These are phyloP conservation scores for Puccinia triticina DNA, from an alignment of 1,284 basidiomycete species.

Conservation along the genomic window DNA sequence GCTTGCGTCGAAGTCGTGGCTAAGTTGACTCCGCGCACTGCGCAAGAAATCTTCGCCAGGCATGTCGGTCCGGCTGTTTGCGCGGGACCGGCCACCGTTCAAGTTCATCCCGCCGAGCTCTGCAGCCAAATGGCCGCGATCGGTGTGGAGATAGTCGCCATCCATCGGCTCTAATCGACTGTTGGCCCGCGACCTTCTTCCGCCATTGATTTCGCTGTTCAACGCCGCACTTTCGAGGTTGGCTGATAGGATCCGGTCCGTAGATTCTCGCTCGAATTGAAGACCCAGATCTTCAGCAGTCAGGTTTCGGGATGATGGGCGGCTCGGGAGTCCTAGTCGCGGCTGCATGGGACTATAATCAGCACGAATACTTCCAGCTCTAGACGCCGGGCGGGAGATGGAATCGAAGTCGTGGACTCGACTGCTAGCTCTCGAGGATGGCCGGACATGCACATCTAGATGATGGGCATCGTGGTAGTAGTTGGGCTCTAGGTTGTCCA, in stretches of 20 bases:
- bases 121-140: background rate
- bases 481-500: constrained; percentile 34
- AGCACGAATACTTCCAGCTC: constrained; percentile 34
- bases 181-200: constrained; percentile 36
- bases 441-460: background rate
- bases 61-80: constrained; percentile 25
- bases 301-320: constrained; percentile 48
- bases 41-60: constrained; percentile 15
- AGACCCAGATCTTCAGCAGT: constrained; percentile 48
- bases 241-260: constrained; percentile 20
- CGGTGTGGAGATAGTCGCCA: background rate
- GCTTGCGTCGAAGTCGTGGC: background rate
- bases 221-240: constrained; percentile 36
- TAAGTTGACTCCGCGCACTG: constrained; percentile 22
- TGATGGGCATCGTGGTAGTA: constrained; percentile 19
- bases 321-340: constrained; percentile 31
- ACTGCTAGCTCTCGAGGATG: constrained; percentile 30
- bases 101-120: constrained; percentile 15
- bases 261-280: background rate
- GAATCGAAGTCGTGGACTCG: constrained; percentile 34
- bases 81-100: constrained; percentile 26
- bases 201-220: constrained; percentile 47
- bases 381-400: constrained; percentile 35
- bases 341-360: constrained; percentile 22
- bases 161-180: constrained; percentile 28